Evolutionary conservation across 202 grass and related monocot genomes (phyloP), one percentile per base, ranked within the genome.

Genomic region (Setaria italica): DNA sequence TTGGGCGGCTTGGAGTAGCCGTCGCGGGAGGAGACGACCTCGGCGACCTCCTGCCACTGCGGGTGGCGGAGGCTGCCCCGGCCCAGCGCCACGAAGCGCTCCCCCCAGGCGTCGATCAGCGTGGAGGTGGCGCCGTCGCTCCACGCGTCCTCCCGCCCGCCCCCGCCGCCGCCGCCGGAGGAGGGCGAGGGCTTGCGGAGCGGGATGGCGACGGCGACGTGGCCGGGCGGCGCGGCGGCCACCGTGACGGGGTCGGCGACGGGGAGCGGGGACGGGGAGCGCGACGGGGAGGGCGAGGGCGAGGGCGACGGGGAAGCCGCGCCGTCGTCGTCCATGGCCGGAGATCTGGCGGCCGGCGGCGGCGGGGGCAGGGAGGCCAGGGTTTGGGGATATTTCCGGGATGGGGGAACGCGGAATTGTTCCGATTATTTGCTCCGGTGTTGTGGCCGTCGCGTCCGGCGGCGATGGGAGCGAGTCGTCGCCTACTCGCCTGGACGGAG

Each of bases 41-140:
- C 96, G 42, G 96, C 96, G 60, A 99, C 96, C 77, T 99, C 96
- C 85, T 96, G 96, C 96, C 96, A 99, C 84, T 99, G 96, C 77
- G 94, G 94, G 82, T 95, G 96, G 9, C 91, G 89, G 39, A 99
- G 93, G 86, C 90, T 99, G 11, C 96, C 96, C 20, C 96, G 96
- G 45, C 91, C 94, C 67, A 99, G 86, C 80, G 92, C 96, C 11
- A 95, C 76, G 68, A 92, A 98, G 21, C 96, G 87, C 82, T 98
- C 96, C 14, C 95, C 93, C 96, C 96, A 98, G 30, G 96, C 96
- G 76, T 98, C 96, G 84, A 98, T 95, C 43, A 98, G 88, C 64
- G 90, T 83, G 17, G 96, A 92, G 53, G 96, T 98, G 50, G 93
- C 93, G 35, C 96, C 93, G 70, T 95, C 93, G 91, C 96, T 98